phyloP scores from a whole-genome alignment of 148 eudicot genomes.

The Suaeda aralocaspica region DNA sequence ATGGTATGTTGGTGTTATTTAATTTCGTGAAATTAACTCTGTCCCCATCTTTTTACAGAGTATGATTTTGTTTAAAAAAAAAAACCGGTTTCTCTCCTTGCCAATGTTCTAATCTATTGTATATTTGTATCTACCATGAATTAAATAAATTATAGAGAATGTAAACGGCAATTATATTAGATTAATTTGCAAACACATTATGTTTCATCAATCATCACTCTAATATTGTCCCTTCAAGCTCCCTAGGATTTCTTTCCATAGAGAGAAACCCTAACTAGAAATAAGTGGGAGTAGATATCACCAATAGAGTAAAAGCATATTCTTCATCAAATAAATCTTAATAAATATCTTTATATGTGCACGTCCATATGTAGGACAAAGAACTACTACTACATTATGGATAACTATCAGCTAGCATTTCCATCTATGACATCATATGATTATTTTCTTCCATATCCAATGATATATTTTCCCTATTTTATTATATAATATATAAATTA shows the following conservation, averaged over 20 bases:
- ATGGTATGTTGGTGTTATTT: too few species aligned
- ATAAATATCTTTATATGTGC: constrained; percentile 2
- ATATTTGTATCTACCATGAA: too few species aligned
- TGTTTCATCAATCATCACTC: not conserved
- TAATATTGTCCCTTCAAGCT: constrained; percentile 15
- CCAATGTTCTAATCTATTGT: too few species aligned
- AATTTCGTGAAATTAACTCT: too few species aligned
- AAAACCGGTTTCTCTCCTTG: too few species aligned
- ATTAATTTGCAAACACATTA: not conserved
- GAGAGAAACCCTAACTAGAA: not conserved
- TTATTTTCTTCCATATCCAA: not conserved
- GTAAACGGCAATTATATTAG: not conserved
- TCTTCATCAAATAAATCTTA: not conserved
- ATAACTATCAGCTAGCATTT: not conserved
- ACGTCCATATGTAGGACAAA: constrained; percentile 3
- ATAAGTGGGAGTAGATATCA: constrained; percentile 15
- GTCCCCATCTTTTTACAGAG: too few species aligned
- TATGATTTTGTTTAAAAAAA: too few species aligned
- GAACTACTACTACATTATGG: constrained; percentile 1
- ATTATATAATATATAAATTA: too few species aligned
- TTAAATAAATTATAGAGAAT: not conserved
- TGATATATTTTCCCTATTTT: not conserved
- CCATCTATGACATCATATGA: not conserved
- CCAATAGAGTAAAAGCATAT: constrained; percentile 3
- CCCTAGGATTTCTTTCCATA: not conserved